Percentiles rank a stretch among this genome's conserved stretches.
phyloP scores from a whole-genome alignment of 768 basidiomycete genomes.

The Suillus placidus region DNA sequence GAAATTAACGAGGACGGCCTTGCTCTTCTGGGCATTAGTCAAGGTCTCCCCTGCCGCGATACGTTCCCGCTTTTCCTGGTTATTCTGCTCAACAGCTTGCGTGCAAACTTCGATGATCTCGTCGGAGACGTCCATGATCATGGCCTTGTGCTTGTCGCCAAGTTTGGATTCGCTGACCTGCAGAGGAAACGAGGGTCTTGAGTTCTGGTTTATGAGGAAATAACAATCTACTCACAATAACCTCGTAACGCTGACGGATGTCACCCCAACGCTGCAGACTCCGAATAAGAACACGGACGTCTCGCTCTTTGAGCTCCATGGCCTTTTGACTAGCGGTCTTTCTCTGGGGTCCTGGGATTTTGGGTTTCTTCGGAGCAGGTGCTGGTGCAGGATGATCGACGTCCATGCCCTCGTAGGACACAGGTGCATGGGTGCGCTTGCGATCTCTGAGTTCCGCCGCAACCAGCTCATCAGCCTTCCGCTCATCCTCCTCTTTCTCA shows the following conservation, averaged over 20 bases:
- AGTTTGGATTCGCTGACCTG: slow-evolving; percentile 90
- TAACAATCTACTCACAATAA: slow-evolving; percentile 67
- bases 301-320: slow-evolving; percentile 96
- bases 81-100: slow-evolving; percentile 82
- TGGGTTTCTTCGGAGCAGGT: slow-evolving; percentile 73
- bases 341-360: slow-evolving; percentile 68
- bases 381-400: slow-evolving; percentile 70
- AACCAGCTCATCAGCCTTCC: slow-evolving; percentile 70
- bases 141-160: slow-evolving; percentile 89
- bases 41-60: slow-evolving; percentile 84
- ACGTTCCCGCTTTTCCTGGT: slow-evolving; percentile 74
- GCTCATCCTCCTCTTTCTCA: slow-evolving; percentile 78
- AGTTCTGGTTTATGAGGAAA: not conserved
- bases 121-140: slow-evolving; percentile 90
- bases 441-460: slow-evolving; percentile 70
- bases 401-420: slow-evolving; percentile 95
- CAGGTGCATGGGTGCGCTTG: slow-evolving; percentile 83
- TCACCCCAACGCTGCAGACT: slow-evolving; percentile 99
- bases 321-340: slow-evolving; percentile 94
- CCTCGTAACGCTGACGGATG: slow-evolving; percentile 90
- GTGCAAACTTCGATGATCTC: slow-evolving; percentile 89
- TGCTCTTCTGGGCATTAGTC: slow-evolving; percentile 93
- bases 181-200: slow-evolving; percentile 9
- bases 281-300: slow-evolving; percentile 92
- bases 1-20: slow-evolving; percentile 92